A percentile compares a stretch with the other conserved stretches of the same genome.
phyloP scores from a whole-genome alignment of 2,329 filamentous ascomycete genomes.

The Alternaria burnsii region DNA sequence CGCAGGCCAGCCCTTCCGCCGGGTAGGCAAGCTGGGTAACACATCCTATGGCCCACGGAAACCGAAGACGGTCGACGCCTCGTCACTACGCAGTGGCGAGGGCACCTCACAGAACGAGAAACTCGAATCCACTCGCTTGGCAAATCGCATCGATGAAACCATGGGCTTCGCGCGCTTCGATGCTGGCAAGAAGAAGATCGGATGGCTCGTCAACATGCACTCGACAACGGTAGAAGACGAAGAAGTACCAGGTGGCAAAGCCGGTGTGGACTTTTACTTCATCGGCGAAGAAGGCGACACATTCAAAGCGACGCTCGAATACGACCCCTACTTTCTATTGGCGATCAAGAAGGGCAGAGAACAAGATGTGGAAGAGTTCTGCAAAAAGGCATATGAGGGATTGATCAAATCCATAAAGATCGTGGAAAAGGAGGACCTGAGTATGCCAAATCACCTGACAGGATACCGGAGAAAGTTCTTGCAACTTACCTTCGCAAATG shows the following conservation, averaged over 20 bases:
- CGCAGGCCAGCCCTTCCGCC: constrained; percentile 52
- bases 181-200: constrained; percentile 80
- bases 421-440: constrained; percentile 90
- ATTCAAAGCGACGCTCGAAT: constrained; percentile 96
- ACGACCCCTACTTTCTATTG: constrained; percentile 95
- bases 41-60: constrained; percentile 62
- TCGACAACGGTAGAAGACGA: constrained; percentile 87
- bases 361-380: constrained; percentile 95
- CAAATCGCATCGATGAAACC: constrained; percentile 88
- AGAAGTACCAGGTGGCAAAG: constrained; percentile 81
- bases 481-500: constrained; percentile 86
- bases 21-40: constrained; percentile 54
- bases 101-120: constrained; percentile 92
- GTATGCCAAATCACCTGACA: constrained; percentile 93
- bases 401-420: constrained; percentile 79
- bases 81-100: constrained; percentile 77
- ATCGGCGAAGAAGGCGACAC: constrained; percentile 77
- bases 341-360: constrained; percentile 89
- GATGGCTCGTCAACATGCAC: constrained; percentile 97
- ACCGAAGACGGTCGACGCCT: constrained; percentile 81
- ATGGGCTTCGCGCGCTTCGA: constrained; percentile 96
- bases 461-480: constrained; percentile 90
- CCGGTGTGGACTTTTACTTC: constrained; percentile 97
- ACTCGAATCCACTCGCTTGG: constrained; percentile 82
- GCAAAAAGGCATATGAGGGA: constrained; percentile 79